Base-by-base conservation (phyloP, 495 filamentous ascomycete species). In the Melanomma pulvis-pyrius region DNA sequence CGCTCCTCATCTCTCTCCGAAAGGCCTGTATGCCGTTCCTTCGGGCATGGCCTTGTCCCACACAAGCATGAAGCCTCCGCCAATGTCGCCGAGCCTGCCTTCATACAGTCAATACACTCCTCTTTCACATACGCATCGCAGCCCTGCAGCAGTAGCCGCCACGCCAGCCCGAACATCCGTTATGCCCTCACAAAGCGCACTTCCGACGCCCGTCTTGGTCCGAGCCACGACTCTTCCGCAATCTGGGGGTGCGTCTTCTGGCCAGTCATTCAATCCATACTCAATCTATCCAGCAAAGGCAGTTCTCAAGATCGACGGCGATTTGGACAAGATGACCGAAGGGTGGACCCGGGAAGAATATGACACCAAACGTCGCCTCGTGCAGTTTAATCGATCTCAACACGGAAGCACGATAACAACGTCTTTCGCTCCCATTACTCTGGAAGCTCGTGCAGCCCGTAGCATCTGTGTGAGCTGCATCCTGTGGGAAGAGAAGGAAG, bases 401-500 rank as follows among this genome's bases (percentile, higher is more conserved):
- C 36, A 62, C 9, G 77, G 74, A 17, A 79, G 76, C 56, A 73
- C 75, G n/a, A 78, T 79, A 30, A 75, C 60, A 19, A 74, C 77
- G 13, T 65, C 67, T 1, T 79, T 79, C 65, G 56, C 67, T 29
- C 49, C 77, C 2, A 76, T 79, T 52, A 71, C 77, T 11, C 70
- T 68, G 7, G 76, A 79, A 32, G 69, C 71, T 19, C 73, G 74
- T 7, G 30, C 67, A 17, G 67, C 74, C 5, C 73, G 74, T 46
- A 76, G 74, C 63, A 77, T 77, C 53, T 79, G 77, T 50, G 73
- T 79, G 25, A 79, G 77, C 63, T 79, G 77, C 70, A 79, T 71
- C 66, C 88, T 84, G 80, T 98, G 96, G 96, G 89, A 88, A 60
- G 92, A 93, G 71, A 94, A 91, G 73, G 77, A 87, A 5, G 90